Evolutionary conservation across 129 eudicot species (phyloP).

Genomic region (Pseudognaphalium luteoalbum): DNA sequence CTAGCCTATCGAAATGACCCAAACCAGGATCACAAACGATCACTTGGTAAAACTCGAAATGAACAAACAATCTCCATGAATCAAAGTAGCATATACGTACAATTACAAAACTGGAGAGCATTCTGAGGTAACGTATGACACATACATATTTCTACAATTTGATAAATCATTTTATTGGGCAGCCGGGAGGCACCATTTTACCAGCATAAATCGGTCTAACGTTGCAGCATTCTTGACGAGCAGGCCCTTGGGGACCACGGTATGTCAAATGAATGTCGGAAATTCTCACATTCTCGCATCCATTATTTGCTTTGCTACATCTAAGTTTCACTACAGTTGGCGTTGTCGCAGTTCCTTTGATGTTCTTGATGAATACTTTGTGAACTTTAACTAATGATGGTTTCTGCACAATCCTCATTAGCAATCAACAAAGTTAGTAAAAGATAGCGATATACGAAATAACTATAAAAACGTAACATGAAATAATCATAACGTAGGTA

Average conservation of each 20-base stretch:
- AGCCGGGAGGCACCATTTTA: constrained; percentile 37
- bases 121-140: neutral
- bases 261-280: constrained; percentile 48
- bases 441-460: too few relatives aligned
- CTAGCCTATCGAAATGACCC: constrained; percentile 2
- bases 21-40: constrained; percentile 1
- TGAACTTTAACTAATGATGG: constrained; percentile 66
- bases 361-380: constrained; percentile 43
- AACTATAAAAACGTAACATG: too few relatives aligned
- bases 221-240: constrained; percentile 46
- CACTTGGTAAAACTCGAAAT: neutral
- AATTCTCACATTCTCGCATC: constrained; percentile 52
- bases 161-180: constrained; percentile 4
- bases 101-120: constrained; percentile 12
- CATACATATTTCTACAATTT: neutral
- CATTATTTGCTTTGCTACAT: constrained; percentile 50
- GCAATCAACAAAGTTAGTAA: neutral
- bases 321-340: constrained; percentile 41
- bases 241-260: constrained; percentile 40
- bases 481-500: too few relatives aligned
- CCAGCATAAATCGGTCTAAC: constrained; percentile 46
- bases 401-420: constrained; percentile 8
- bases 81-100: neutral
- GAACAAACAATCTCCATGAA: constrained; percentile 2
- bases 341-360: constrained; percentile 44